Evolutionary conservation across 2,329 filamentous ascomycete genomes (phyloP).

Genomic region (Microdochium paspali): DNA sequence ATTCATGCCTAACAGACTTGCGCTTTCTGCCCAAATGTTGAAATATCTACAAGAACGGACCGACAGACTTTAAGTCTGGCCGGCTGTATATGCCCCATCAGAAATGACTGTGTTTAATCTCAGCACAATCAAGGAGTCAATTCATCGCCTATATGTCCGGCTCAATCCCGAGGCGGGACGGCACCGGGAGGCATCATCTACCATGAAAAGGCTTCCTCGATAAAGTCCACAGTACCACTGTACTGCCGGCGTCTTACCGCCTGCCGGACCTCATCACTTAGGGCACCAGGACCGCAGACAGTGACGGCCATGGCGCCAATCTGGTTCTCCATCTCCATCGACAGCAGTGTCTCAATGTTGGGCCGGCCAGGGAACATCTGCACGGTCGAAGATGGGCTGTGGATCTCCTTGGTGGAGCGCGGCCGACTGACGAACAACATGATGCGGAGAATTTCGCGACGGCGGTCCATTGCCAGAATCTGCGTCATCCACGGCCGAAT

Average conservation of each 20-base stretch:
- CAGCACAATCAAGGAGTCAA: background rate
- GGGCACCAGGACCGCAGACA: slow-evolving; percentile 64
- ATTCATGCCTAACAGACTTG: background rate
- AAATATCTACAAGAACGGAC: slow-evolving; percentile 12
- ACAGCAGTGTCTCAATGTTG: slow-evolving; percentile 62
- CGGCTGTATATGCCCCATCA: background rate
- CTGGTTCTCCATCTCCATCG: slow-evolving; percentile 65
- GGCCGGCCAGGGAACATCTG: slow-evolving; percentile 79
- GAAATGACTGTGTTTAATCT: background rate
- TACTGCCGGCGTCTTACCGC: slow-evolving; percentile 58
- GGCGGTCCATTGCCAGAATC: slow-evolving; percentile 65
- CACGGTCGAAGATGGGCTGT: slow-evolving; percentile 66
- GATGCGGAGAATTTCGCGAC: slow-evolving; percentile 65
- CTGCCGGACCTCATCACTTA: slow-evolving; percentile 66
- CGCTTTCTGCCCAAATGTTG: background rate
- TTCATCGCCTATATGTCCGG: background rate
- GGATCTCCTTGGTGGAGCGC: slow-evolving; percentile 69
- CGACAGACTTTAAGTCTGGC: slow-evolving; percentile 4
- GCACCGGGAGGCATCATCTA: slow-evolving; percentile 17
- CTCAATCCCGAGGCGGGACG: background rate
- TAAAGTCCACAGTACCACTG: slow-evolving; percentile 62
- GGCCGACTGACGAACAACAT: slow-evolving; percentile 71
- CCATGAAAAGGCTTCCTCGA: slow-evolving; percentile 68
- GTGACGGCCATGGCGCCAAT: slow-evolving; percentile 65
- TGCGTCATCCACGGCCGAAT: slow-evolving; percentile 78